These are phyloP conservation scores for Chrysanthemum seticuspe DNA, from an alignment of 129 eudicot species.

Conservation along the genomic window DNA sequence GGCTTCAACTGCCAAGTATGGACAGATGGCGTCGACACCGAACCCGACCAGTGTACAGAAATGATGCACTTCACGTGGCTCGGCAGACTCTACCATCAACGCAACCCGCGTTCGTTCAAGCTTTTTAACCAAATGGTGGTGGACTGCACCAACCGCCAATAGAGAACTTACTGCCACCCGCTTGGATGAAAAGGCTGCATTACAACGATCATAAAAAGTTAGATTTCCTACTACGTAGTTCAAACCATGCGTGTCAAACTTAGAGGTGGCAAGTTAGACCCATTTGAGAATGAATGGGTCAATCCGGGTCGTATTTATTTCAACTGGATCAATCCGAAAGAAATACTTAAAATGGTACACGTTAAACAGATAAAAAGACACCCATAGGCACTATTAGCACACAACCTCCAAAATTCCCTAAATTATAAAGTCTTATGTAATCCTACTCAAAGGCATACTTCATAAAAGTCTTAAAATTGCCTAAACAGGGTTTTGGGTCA, in stretches of 20 bases:
- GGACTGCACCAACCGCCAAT: conserved; percentile 96
- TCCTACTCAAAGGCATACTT: neutral
- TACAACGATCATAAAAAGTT: neutral
- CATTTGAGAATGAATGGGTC: neutral
- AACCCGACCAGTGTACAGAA: conserved; percentile 97
- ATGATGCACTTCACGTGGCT: conserved; percentile 99
- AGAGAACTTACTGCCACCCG: conserved; percentile 94
- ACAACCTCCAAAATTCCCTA: neutral
- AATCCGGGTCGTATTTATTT: neutral
- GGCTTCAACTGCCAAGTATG: conserved; percentile 92
- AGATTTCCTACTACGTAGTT: neutral
- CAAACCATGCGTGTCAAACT: neutral
- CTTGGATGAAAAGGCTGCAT: conserved; percentile 79
- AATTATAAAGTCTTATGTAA: neutral
- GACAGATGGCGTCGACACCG: conserved; percentile 97
- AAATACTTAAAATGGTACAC: neutral
- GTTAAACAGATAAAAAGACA: neutral
- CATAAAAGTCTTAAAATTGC: neutral
- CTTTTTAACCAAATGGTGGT: conserved; percentile 85
- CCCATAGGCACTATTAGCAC: neutral
- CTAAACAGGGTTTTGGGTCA: neutral
- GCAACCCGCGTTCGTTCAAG: conserved; percentile 93
- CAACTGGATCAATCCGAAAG: no score
- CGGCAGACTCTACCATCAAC: conserved; percentile 89
- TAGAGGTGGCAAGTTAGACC: neutral